These are phyloP conservation scores for Rhizophagus clarus DNA, from an alignment of 192 early-diverging fungal species.

Conservation along the genomic window DNA sequence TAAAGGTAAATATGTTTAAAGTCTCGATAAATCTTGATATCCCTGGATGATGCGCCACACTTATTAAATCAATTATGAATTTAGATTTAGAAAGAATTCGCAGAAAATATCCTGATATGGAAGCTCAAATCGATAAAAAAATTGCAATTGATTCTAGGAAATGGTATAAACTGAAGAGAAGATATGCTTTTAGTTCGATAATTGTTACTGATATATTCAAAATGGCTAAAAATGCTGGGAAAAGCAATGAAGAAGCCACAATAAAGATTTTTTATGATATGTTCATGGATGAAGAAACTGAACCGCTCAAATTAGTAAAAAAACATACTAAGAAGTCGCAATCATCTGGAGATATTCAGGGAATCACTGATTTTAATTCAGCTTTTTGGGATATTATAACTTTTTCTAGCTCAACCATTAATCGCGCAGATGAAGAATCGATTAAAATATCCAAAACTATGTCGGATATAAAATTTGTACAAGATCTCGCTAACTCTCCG, in stretches of 20 bases:
- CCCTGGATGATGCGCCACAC: too few relatives aligned
- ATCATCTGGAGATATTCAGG: not conserved
- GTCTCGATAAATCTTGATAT: too few relatives aligned
- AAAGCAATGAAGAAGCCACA: not conserved
- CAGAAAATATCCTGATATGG: not conserved
- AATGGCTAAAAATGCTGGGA: not conserved
- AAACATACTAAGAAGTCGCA: not conserved
- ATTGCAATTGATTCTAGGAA: not conserved
- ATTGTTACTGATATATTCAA: not conserved
- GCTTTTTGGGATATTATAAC: not conserved
- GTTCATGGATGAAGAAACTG: not conserved
- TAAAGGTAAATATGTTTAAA: not conserved
- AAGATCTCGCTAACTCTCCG: not conserved
- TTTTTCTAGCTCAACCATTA: not conserved
- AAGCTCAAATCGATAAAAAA: not conserved
- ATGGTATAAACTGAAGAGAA: not conserved
- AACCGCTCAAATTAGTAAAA: not conserved
- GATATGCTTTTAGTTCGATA: not conserved
- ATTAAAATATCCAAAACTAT: not conserved
- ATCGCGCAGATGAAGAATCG: not conserved
- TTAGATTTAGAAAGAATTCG: not conserved
- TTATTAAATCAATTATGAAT: not conserved
- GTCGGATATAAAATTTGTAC: not conserved
- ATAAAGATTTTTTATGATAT: not conserved
- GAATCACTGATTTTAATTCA: not conserved